These are phyloP conservation scores for Erodium maritimum DNA, from an alignment of 345 rosid genomes.

Conservation along the genomic window DNA sequence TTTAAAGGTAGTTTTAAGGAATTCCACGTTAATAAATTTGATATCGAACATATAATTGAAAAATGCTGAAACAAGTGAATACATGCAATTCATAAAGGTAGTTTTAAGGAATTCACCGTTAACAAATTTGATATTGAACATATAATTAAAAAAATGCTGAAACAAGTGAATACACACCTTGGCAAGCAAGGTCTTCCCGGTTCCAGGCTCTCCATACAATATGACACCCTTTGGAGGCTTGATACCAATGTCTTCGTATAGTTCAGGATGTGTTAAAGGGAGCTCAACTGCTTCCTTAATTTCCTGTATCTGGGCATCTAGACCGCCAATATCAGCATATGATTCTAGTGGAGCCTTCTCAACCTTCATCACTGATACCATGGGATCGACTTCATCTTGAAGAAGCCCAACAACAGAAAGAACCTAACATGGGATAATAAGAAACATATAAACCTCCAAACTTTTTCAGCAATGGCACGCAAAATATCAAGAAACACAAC, in stretches of 20 bases:
- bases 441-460: not conserved
- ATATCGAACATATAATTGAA: too few species aligned
- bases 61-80: too few species aligned
- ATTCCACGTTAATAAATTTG: too few species aligned
- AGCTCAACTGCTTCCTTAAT: constrained; percentile 99
- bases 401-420: constrained; percentile 93
- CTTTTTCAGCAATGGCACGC: not conserved
- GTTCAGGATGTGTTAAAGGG: constrained; percentile 92
- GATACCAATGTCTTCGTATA: constrained; percentile 96
- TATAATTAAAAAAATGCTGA: too few species aligned
- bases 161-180: constrained; percentile 46
- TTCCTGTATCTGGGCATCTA: constrained; percentile 98
- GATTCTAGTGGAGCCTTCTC: constrained; percentile 93
- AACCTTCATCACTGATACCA: constrained; percentile 99
- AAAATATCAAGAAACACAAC: too few species aligned
- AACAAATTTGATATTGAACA: too few species aligned
- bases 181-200: constrained; percentile 92
- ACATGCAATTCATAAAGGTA: too few species aligned
- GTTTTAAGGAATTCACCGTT: too few species aligned
- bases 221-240: constrained; percentile 98
- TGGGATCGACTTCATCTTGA: constrained; percentile 97
- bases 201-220: constrained; percentile 96
- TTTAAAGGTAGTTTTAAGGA: too few species aligned
- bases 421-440: constrained; percentile 31
- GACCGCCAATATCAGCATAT: constrained; percentile 96